These are phyloP conservation scores for Corynascus novoguineensis DNA, from an alignment of 495 filamentous ascomycete species.

Conservation along the genomic window DNA sequence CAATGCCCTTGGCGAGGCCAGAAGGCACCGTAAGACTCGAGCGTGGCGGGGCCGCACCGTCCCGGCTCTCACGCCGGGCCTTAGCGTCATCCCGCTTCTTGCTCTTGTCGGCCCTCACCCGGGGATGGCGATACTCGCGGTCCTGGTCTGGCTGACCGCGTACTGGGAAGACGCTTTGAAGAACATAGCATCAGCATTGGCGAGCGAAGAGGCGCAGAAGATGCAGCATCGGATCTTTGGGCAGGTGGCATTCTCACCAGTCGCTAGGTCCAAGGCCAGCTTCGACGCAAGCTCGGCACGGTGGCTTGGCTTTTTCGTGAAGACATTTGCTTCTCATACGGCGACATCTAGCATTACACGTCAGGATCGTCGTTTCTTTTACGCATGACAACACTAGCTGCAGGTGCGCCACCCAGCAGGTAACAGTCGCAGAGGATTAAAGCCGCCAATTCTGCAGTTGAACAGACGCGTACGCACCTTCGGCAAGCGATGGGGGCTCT, in stretches of 20 bases:
- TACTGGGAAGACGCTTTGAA: conserved; percentile 37
- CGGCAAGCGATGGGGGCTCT: conserved; percentile 47
- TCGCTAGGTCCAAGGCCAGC: conserved; percentile 38
- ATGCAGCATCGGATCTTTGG: neutral
- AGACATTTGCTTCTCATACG: conserved; percentile 47
- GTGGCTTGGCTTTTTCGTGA: conserved; percentile 39
- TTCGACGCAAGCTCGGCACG: conserved; percentile 40
- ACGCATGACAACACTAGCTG: neutral
- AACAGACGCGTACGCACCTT: conserved; percentile 38
- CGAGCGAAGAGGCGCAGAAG: neutral
- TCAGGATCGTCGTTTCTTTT: neutral
- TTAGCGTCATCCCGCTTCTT: conserved; percentile 33
- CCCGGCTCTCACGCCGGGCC: conserved; percentile 34
- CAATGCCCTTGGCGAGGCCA: conserved; percentile 23
- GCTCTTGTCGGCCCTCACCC: conserved; percentile 38
- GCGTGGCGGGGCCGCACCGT: conserved; percentile 22
- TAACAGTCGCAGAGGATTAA: neutral
- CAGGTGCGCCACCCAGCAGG: neutral
- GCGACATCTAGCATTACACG: conserved; percentile 36
- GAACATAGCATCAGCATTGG: neutral
- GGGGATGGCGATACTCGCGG: conserved; percentile 44
- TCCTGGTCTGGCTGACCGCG: conserved; percentile 42
- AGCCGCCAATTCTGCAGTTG: conserved; percentile 8
- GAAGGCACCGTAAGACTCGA: conserved; percentile 12
- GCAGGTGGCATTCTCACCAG: conserved; percentile 33